Evolutionary conservation across 108 stramenopile species (phyloP), one percentile per base, ranked within the genome.

Genomic region (Parmales sp.): DNA sequence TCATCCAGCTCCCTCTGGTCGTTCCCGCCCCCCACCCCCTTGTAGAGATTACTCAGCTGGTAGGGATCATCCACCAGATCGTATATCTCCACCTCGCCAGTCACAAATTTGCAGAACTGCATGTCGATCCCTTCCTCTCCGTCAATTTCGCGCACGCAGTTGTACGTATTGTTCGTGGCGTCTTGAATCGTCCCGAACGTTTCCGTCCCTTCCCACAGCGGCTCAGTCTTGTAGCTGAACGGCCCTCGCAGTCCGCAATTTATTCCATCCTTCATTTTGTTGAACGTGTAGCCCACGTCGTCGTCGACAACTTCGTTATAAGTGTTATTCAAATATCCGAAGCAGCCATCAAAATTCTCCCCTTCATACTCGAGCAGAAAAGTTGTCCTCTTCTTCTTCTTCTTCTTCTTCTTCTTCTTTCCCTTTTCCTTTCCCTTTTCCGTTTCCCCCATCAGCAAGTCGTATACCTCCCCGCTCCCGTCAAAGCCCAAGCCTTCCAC

Each of bases 311-410:
- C n/a, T n/a, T n/a, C n/a, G n/a, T n/a, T n/a, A n/a, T n/a, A n/a
- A n/a, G n/a, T n/a, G 31, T 60, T 60, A 28, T 60, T 5, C 4
- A 60, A 20, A 20, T 28, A 60, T 11, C 74, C 38, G 1, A 75
- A 20, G 39, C 48, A 51, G 2, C 44, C 37, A 6, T 76, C 77
- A 37, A 78, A 45, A 69, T 78, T 76, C 22, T 51, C 63, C 38
- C 81, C 81, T 63, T 82, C 76, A 74, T 78, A 78, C n/a, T 76
- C 75, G 0, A 41, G 37, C 8, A 77, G 78, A 22, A 82, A 31
- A 46, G 69, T 69, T 0, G 45, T 5, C 18, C 19, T 6, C 7
- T 7, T 18, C 50, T 11, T 51, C 7, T 7, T 46, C 38, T 1
- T 9, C 37, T 74, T 8, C 4, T 69, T 8, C 0, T 1, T 6